Conservation (phyloP, 805 yeast genomes). For the Lipomyces starkeyi region DNA sequence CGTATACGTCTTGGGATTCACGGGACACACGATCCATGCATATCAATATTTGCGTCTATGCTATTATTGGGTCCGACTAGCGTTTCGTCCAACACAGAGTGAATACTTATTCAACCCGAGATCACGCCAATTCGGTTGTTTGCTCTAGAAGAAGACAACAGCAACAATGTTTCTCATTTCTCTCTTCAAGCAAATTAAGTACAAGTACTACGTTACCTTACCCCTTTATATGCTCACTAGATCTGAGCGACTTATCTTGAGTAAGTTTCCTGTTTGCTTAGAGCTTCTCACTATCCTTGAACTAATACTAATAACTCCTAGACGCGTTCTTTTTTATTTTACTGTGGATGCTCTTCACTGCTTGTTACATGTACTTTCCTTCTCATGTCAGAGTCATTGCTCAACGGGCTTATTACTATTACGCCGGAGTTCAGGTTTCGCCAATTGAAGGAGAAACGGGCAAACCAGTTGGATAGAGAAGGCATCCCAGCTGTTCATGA, state of each 20-base stretch:
- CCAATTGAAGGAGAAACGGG: neutral
- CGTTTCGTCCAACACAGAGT: too few relatives aligned
- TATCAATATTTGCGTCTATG: too few relatives aligned
- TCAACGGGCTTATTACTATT: constrained; percentile 36
- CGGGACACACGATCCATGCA: too few relatives aligned
- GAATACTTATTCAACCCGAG: too few relatives aligned
- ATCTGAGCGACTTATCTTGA: constrained; percentile 29
- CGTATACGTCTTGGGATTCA: too few relatives aligned
- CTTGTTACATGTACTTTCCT: constrained; percentile 32
- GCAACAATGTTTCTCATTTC: constrained; percentile 20
- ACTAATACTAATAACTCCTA: constrained; percentile 4
- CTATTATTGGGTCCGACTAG: too few relatives aligned
- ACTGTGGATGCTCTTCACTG: constrained; percentile 32
- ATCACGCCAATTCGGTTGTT: too few relatives aligned
- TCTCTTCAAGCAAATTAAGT: constrained; percentile 25
- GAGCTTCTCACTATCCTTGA: neutral
- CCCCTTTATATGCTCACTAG: constrained; percentile 34
- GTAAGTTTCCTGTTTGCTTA: constrained; percentile 15
- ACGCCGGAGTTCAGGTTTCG: constrained; percentile 22
- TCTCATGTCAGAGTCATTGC: constrained; percentile 33
- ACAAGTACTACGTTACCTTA: constrained; percentile 35
- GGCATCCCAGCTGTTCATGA: neutral
- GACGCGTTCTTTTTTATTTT: constrained; percentile 30
- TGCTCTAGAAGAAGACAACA: neutral
- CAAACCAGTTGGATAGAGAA: neutral